These are phyloP conservation scores for Gentiana straminea DNA, from an alignment of 257 asterid species.

Conservation along the genomic window DNA sequence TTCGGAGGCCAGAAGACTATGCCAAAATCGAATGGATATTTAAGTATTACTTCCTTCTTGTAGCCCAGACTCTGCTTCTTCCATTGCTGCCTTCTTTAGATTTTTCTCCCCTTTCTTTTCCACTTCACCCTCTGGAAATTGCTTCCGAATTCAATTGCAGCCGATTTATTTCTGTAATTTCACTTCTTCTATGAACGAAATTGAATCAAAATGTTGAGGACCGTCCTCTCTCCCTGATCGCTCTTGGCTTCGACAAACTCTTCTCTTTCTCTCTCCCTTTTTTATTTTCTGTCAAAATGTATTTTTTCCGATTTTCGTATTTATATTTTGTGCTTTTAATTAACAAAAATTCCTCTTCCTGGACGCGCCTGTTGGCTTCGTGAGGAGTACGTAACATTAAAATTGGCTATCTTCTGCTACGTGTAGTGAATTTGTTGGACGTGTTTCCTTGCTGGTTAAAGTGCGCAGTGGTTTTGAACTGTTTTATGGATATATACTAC, in stretches of 20 bases:
- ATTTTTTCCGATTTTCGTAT: slow-evolving; percentile 1
- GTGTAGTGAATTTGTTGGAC: slow-evolving; percentile 4
- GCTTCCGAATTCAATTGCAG: slow-evolving; percentile 37
- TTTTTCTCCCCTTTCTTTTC: background rate
- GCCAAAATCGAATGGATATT: slow-evolving; percentile 1
- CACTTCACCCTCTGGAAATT: slow-evolving; percentile 24
- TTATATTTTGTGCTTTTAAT: slow-evolving; percentile 10
- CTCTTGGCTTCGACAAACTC: slow-evolving; percentile 35
- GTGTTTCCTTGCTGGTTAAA: background rate
- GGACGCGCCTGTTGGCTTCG: background rate
- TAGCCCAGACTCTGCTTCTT: slow-evolving; percentile 38
- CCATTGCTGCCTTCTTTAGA: slow-evolving; percentile 29
- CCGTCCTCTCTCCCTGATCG: slow-evolving; percentile 56
- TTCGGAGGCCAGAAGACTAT: slow-evolving; percentile 1
- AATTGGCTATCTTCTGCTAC: background rate
- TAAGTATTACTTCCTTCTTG: slow-evolving; percentile 32
- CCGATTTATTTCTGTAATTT: slow-evolving; percentile 2
- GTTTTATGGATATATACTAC: too few species aligned
- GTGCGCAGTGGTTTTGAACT: too few species aligned
- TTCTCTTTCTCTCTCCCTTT: slow-evolving; percentile 17
- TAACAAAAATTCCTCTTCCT: background rate
- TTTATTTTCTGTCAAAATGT: slow-evolving; percentile 30
- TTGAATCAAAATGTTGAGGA: slow-evolving; percentile 42
- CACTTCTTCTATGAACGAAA: slow-evolving; percentile 2
- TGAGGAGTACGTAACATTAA: background rate